Percentiles rank a stretch among this genome's conserved stretches.
phyloP scores from a whole-genome alignment of 805 yeast species.

The Saccharomycopsis fermentans region DNA sequence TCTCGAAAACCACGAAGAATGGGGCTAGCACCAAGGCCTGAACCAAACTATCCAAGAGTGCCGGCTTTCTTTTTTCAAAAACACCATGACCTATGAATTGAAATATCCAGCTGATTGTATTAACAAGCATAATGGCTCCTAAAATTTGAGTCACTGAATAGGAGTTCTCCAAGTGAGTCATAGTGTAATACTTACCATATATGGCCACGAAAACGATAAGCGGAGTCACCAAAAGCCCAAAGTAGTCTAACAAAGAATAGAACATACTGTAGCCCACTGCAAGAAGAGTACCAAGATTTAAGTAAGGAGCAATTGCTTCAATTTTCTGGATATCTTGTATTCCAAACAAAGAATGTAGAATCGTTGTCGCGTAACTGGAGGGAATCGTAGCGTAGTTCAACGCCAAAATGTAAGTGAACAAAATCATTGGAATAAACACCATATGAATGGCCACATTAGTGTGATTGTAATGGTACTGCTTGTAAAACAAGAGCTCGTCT shows the following conservation, averaged over 20 bases:
- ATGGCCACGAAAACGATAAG: conserved; percentile 26
- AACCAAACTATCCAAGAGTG: conserved; percentile 66
- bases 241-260: conserved; percentile 48
- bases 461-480: conserved; percentile 41
- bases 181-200: conserved; percentile 21
- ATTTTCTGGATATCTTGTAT: conserved; percentile 14
- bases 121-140: conserved; percentile 28
- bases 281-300: conserved; percentile 39
- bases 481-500: conserved; percentile 51
- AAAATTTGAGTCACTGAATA: conserved; percentile 18
- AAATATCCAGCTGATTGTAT: conserved; percentile 58
- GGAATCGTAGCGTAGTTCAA: conserved; percentile 24
- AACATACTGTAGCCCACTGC: conserved; percentile 43
- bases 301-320: conserved; percentile 13
- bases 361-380: conserved; percentile 4
- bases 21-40: conserved; percentile 92
- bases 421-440: conserved; percentile 69
- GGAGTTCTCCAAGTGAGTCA: conserved; percentile 20
- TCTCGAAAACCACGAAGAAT: conserved; percentile 73
- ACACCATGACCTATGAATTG: conserved; percentile 86
- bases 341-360: conserved; percentile 18
- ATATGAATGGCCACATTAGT: conserved; percentile 69
- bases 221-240: conserved; percentile 36
- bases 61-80: conserved; percentile 78
- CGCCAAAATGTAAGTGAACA: conserved; percentile 42